Conservation (phyloP, 495 filamentous ascomycete species). For the Glutinoglossum americanum region DNA sequence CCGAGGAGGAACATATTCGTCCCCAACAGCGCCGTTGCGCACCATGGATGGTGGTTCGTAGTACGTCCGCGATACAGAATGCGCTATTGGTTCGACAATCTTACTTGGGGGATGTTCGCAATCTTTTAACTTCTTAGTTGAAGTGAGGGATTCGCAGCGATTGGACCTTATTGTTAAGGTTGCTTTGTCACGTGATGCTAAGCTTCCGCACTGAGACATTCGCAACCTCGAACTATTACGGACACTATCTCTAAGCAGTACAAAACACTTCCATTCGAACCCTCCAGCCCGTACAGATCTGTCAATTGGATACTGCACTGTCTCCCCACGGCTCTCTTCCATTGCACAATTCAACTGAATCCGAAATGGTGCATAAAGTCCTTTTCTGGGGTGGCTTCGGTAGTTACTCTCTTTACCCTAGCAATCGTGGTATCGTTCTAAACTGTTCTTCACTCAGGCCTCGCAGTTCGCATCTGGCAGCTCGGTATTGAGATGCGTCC, state of each 20-base stretch:
- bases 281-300: not conserved
- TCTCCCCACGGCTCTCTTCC: conserved; percentile 2
- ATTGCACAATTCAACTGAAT: conserved; percentile 5
- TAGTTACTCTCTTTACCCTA: conserved; percentile 23
- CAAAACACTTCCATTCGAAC: not conserved
- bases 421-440: not conserved
- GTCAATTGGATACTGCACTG: conserved; percentile 1
- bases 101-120: not conserved
- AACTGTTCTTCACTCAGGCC: conserved; percentile 31
- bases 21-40: not conserved
- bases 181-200: not conserved
- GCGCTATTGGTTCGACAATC: not conserved
- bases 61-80: not conserved
- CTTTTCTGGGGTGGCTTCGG: conserved; percentile 96
- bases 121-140: too few species aligned
- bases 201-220: not conserved
- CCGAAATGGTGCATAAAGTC: conserved; percentile 49
- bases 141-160: not conserved
- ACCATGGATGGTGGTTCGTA: not conserved
- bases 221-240: conserved; percentile 12
- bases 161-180: not conserved
- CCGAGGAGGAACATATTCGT: conserved; percentile 19
- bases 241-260: too few species aligned
- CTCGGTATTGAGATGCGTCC: conserved; percentile 97
- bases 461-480: conserved; percentile 82